These are phyloP conservation scores for Yamadazyma nakazawae DNA, from an alignment of 805 yeast species.

Conservation along the genomic window DNA sequence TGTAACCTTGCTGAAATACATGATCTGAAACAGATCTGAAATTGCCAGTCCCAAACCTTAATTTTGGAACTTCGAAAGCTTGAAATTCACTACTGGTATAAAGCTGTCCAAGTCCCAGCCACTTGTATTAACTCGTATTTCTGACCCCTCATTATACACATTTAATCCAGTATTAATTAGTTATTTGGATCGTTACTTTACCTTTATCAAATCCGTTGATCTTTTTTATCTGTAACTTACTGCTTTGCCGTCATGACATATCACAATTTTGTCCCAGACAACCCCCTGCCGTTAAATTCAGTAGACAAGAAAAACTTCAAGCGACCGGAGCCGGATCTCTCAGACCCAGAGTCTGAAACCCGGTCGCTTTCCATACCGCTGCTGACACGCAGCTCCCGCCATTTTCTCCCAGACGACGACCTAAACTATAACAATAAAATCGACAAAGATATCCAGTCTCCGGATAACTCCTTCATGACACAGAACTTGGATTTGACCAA, in stretches of 20 bases:
- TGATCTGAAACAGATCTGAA: background rate
- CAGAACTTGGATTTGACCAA: conserved; percentile 21
- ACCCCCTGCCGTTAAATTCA: conserved; percentile 24
- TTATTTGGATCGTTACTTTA: too few species aligned
- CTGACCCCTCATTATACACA: too few species aligned
- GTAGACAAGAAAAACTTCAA: background rate
- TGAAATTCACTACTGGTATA: too few species aligned
- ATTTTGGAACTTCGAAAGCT: background rate
- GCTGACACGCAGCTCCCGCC: background rate
- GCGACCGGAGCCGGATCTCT: background rate
- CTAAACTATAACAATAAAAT: conserved; percentile 10
- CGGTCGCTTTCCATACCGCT: background rate
- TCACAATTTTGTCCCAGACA: conserved; percentile 20
- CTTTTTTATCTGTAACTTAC: background rate
- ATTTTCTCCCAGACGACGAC: conserved; percentile 3
- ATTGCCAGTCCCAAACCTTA: background rate
- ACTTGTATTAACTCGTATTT: too few species aligned
- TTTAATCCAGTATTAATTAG: too few species aligned
- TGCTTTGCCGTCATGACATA: background rate
- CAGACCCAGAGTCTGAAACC: background rate
- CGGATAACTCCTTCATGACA: conserved; percentile 18
- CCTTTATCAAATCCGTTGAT: too few species aligned
- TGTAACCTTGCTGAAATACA: background rate
- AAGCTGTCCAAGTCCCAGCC: too few species aligned
- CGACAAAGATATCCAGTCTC: conserved; percentile 10